These are phyloP conservation scores for Euphorbia pulcherrima DNA, from an alignment of 345 rosid genomes.

Conservation along the genomic window DNA sequence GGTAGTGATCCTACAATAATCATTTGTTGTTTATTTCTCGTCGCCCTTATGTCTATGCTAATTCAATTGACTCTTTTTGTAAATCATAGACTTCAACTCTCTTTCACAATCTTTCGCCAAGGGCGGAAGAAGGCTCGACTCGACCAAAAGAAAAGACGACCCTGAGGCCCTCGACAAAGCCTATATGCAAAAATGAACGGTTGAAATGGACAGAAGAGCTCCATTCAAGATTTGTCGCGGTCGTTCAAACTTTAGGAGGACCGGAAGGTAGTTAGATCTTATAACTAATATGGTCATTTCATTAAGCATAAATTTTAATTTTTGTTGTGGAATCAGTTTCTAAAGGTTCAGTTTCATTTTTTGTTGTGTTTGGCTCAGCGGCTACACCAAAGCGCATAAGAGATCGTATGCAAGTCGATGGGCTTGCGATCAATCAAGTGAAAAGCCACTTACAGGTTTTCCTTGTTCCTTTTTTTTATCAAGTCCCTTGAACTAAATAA, in stretches of 20 bases:
- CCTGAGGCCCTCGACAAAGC: constrained; percentile 3
- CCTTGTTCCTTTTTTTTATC: not conserved
- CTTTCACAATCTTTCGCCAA: not conserved
- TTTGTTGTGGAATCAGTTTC: not conserved
- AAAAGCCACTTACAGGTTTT: constrained; percentile 41
- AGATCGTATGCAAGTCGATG: constrained; percentile 27
- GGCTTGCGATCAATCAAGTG: constrained; percentile 33
- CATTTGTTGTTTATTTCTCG: not conserved
- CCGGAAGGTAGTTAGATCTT: constrained; percentile 19
- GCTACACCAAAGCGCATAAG: constrained; percentile 38
- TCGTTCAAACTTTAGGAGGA: constrained; percentile 27
- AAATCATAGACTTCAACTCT: not conserved
- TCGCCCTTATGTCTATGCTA: not conserved
- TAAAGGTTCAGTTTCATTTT: not conserved
- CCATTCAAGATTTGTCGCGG: constrained; percentile 27
- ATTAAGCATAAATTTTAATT: not conserved
- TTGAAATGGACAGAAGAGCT: constrained; percentile 31
- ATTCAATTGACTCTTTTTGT: not conserved
- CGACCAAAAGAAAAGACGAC: not conserved
- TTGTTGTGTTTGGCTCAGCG: constrained; percentile 12
- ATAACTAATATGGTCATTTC: not conserved
- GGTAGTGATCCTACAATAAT: not conserved
- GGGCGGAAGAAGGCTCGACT: too few relatives aligned
- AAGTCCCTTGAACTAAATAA: not conserved
- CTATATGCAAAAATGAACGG: constrained; percentile 6